Evolutionary conservation across 805 yeast species (phyloP), one percentile per base, ranked within the genome.

Genomic region (Saccharomycopsis fodiens): DNA sequence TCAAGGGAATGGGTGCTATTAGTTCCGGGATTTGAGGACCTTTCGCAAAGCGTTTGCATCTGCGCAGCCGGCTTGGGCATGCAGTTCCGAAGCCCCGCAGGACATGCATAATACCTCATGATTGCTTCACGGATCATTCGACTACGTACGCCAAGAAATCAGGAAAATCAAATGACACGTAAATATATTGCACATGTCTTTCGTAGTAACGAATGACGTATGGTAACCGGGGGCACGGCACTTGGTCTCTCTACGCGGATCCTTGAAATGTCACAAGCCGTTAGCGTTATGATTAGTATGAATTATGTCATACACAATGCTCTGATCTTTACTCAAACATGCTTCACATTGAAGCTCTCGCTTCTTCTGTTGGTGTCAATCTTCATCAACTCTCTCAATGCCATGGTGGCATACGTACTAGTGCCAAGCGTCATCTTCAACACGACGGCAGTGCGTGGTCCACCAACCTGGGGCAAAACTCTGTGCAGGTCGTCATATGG

Each of bases 381-480:
- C 59, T 79, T 83, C 85, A 89, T 79, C 42, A 86, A 76, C 61
- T 93, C 97, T 59, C 98, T 76, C 42, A 93, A 65, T 1, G 96
- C 95, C 98, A 93, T 94, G 0, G 99, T 93, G 1, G 99, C 99
- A 62, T 93, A 93, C 4, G 94, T 81, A 30, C 96, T 83, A 2
- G 85, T 79, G 3, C 88, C 91, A 48, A 93, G 69, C 57, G 79
- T 82, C 72, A 93, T 70, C 54, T 74, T 79, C 48, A 94, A 61
- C 3, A 93, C 71, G 12, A 89, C 77, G 0, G 96, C 97, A 0
- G 70, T 67, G 47, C 74, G 77, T 1, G 61, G 58, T 4, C 78
- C 84, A 37, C 62, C 59, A 19, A 45, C 53, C 57, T 63, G 34
- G 58, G 55, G 41, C 12, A 31, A 22, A 15, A 43, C 16, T 34